Base-by-base conservation (phyloP, 768 basidiomycete genomes). In the Punctularia strigosozonata region DNA sequence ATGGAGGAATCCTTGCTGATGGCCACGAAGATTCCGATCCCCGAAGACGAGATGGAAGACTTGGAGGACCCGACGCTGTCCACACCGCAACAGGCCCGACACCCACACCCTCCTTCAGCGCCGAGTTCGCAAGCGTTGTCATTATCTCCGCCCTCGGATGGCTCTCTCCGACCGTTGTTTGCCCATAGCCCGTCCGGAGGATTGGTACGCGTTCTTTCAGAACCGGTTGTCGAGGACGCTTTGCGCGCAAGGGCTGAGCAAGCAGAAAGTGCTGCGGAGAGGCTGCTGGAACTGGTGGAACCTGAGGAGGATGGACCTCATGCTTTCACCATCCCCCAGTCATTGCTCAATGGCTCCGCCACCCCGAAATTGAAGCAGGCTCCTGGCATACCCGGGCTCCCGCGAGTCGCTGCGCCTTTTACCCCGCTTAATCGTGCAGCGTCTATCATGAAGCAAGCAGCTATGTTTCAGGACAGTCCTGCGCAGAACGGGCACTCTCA, bases 221-320 rank as follows among this genome's bases (percentile, higher is more conserved):
- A 62, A 33, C 65, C 76, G 10, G 71, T 72, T 15, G 64, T 91
- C 4, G 90, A 92, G 51, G 91, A 94, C 52, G 88, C 80, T 22
- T 57, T 94, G 48, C 73, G 80, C 31, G 86, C 86, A 2, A 75
- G 86, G 38, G 91, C 92, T 2, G 85, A 86, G 48, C 92, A 95
- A 54, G 92, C 92, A 0, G 87, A 91, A 54, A 90, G 87, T 52
- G 86, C 90, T 6, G 92, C 92, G 1, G 81, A 88, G 54, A 73
- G 87, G 36, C 60, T 97, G 20, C 55, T 94, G 26, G 92, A 95
- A 55, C 68, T 94, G 13, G 81, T 86, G 10, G 85, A 89, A 44
- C 74, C 80, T 12, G 85, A 87, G 34, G 80, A 77, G 10, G 77
- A 76, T 37, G 63, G 56, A 39, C 52, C 59, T 40, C 66, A 61